phyloP scores from a whole-genome alignment of 768 basidiomycete species.

The Auricularia heimuer region DNA sequence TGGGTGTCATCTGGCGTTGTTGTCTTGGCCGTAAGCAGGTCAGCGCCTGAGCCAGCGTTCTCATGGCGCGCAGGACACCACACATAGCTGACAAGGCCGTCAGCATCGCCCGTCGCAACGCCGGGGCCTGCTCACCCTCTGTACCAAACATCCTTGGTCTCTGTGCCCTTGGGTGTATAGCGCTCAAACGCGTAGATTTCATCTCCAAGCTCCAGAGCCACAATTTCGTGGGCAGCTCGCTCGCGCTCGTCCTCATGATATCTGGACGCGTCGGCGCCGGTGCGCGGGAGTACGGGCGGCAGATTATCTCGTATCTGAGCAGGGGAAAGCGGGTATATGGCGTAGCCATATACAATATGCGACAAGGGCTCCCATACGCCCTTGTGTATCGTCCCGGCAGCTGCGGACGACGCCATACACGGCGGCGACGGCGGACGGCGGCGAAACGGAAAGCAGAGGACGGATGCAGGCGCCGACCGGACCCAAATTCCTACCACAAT shows the following conservation, averaged over 20 bases:
- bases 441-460: background rate
- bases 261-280: constrained; percentile 8
- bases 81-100: constrained; percentile 3
- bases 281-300: constrained; percentile 10
- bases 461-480: background rate
- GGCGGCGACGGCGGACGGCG: background rate
- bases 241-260: constrained; percentile 7
- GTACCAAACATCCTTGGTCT: constrained; percentile 81
- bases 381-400: constrained; percentile 3
- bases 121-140: constrained; percentile 60
- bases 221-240: constrained; percentile 26
- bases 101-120: background rate
- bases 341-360: constrained; percentile 83
- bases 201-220: constrained; percentile 86
- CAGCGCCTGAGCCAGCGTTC: background rate
- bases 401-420: constrained; percentile 2
- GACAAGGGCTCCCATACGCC: constrained; percentile 57
- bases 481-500: background rate
- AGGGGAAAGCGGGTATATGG: constrained; percentile 71
- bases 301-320: constrained; percentile 30
- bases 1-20: constrained; percentile 18
- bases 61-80: constrained; percentile 1
- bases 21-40: background rate
- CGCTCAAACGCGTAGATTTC: constrained; percentile 96
- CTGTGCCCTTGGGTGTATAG: constrained; percentile 63